Conservation (phyloP, 208 protist species). For the Angomonas deanei region DNA sequence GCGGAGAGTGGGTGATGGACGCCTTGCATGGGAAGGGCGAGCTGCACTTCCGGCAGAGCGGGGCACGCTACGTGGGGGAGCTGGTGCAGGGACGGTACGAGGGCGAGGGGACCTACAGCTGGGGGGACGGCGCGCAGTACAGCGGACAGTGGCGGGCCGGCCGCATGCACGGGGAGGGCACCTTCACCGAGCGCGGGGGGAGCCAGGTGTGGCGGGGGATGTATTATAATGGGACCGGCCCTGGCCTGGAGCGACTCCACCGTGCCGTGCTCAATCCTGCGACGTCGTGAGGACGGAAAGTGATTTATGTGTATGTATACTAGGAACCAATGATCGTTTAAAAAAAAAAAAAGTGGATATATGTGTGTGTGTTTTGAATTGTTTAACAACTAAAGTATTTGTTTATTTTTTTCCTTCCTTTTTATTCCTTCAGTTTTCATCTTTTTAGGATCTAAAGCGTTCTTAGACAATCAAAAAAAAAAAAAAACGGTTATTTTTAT, state of each 20-base stretch:
- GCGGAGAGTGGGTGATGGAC: constrained; percentile 79
- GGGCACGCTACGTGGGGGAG: constrained; percentile 49
- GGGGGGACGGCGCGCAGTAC: constrained; percentile 62
- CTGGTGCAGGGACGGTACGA: constrained; percentile 65
- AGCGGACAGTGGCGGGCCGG: constrained; percentile 70
- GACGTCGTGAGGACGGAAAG: neutral
- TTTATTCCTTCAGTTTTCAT: constrained; percentile 1
- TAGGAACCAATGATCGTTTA: neutral
- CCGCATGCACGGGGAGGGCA: constrained; percentile 82
- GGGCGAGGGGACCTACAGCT: constrained; percentile 70
- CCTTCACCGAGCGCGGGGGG: constrained; percentile 71
- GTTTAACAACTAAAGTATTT: no score
- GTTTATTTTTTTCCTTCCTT: constrained; percentile 8
- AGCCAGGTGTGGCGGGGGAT: constrained; percentile 60
- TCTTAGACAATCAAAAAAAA: neutral
- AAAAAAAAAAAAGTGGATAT: constrained; percentile 6
- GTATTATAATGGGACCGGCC: constrained; percentile 79
- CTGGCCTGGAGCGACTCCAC: constrained; percentile 46
- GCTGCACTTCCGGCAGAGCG: constrained; percentile 44
- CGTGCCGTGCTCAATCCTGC: neutral
- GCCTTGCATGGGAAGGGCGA: constrained; percentile 74
- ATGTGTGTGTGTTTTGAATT: no score
- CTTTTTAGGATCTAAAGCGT: constrained; percentile 1
- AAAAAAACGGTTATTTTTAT: neutral
- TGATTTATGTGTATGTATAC: neutral